Conservation (phyloP, 768 basidiomycete species). For the Tricholoma sp. region DNA sequence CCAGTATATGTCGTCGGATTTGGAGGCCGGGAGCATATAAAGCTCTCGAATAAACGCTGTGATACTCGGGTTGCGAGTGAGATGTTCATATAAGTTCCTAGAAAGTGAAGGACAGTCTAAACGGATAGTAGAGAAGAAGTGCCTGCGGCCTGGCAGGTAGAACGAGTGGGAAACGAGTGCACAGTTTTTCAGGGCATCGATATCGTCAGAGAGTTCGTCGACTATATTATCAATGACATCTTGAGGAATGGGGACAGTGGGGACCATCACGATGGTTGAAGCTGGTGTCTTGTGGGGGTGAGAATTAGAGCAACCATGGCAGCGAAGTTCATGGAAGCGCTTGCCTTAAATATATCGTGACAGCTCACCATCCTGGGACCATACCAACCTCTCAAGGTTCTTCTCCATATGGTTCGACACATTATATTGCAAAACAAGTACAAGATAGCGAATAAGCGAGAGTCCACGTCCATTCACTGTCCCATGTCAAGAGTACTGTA, state of each 20-base stretch:
- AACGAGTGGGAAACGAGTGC: not conserved
- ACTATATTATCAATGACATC: not conserved
- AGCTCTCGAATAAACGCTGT: not conserved
- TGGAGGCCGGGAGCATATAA: not conserved
- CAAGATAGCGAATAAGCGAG: conserved; percentile 46
- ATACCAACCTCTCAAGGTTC: not conserved
- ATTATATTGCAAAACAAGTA: conserved; percentile 34
- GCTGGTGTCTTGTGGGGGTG: not conserved
- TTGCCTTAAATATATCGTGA: not conserved
- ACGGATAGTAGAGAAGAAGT: not conserved
- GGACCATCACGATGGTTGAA: not conserved
- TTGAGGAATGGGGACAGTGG: not conserved
- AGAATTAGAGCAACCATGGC: not conserved
- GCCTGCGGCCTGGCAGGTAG: not conserved
- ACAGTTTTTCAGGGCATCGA: not conserved
- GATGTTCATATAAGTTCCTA: not conserved
- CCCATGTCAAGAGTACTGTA: conserved; percentile 28
- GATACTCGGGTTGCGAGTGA: not conserved
- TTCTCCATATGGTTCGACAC: not conserved
- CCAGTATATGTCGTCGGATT: not conserved
- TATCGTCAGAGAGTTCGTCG: not conserved
- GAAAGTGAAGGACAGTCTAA: not conserved
- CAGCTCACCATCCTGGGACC: not conserved
- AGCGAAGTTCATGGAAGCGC: not conserved
- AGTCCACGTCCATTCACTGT: conserved; percentile 52